Evolutionary conservation across 164 flowering plant genomes (phyloP), one percentile per base, ranked within the genome.

Genomic region (Vitis cinerea): DNA sequence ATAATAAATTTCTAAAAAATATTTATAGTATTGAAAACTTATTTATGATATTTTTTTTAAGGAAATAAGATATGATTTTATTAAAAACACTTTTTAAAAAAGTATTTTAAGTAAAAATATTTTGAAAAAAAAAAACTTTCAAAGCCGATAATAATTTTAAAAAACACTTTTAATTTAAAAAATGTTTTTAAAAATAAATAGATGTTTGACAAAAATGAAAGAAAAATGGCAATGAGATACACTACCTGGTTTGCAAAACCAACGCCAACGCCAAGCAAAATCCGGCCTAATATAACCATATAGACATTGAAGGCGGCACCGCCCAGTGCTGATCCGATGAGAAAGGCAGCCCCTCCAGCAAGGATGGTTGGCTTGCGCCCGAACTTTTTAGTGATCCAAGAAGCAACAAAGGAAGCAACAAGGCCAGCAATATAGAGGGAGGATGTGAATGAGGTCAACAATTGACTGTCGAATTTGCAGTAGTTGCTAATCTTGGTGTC

Each of bases 211-310:
- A 23, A 3, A 27, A n/a, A 11, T 2, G 14, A 65, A 9, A 50
- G 14, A 60, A 51, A 14, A 9, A 31, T 10, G 30, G 64, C 55
- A 64, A 14, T 57, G 9, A 7, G 50, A 54, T 55, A 9, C 9
- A 64, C 17, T 73, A 90, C 97, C 89, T 92, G 97, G 56, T 86
- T 90, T 1, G 90, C 83, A 62, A 90, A 92, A 47, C 95, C 97
- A 57, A 92, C 83, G 0, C 97, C 97, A 31, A 85, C 69, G 2
- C 95, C 97, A 12, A 92, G 94, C 72, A 90, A 66, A 19, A 86
- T 3, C 1, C 94, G 89, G 7, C 89, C 92, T 2, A 88, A 50
- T 16, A 90, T 77, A 1, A 90, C 81, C 90, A 90, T 88, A 65
- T 63, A 78, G 3, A 90, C 52, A 44, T 84, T 83, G 14, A 65